A percentile compares a stretch with the other conserved stretches of the same genome.
Conservation (phyloP, 345 rosid species). For the Brassica incana region DNA sequence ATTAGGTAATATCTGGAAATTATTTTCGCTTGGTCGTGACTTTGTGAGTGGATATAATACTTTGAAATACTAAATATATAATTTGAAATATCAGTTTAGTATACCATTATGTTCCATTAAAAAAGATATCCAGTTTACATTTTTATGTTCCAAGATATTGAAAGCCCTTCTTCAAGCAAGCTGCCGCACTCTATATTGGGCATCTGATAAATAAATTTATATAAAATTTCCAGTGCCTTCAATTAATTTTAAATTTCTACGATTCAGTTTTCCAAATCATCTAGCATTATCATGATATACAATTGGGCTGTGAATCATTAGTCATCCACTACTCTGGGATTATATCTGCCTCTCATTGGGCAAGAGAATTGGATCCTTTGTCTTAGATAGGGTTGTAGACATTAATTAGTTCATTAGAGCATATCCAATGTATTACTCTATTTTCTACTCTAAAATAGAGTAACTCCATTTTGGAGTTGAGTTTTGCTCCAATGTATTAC, state of each 20-base stretch:
- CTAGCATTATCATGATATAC: conserved; percentile 12
- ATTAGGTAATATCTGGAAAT: conserved; percentile 7
- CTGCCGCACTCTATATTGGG: background rate
- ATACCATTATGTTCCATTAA: background rate
- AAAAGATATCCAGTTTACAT: background rate
- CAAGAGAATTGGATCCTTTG: conserved; percentile 41
- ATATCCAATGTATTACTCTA: no score
- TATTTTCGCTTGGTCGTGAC: background rate
- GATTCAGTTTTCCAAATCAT: background rate
- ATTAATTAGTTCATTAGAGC: conserved; percentile 15
- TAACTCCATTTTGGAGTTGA: no score
- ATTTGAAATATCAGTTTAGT: background rate
- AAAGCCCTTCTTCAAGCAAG: background rate
- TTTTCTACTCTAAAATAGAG: no score
- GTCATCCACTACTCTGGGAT: conserved; percentile 14
- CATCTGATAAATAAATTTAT: conserved; percentile 5
- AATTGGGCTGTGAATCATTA: background rate
- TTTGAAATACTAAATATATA: background rate
- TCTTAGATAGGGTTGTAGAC: conserved; percentile 38
- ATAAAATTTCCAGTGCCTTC: background rate
- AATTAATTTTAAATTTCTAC: background rate
- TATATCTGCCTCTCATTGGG: conserved; percentile 35
- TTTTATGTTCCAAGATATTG: background rate
- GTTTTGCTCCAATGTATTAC: no score
- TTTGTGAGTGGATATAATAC: background rate